Evolutionary conservation across 163 green algal genomes (phyloP).

Genomic region (Chlamydomonas reinhardtii): DNA sequence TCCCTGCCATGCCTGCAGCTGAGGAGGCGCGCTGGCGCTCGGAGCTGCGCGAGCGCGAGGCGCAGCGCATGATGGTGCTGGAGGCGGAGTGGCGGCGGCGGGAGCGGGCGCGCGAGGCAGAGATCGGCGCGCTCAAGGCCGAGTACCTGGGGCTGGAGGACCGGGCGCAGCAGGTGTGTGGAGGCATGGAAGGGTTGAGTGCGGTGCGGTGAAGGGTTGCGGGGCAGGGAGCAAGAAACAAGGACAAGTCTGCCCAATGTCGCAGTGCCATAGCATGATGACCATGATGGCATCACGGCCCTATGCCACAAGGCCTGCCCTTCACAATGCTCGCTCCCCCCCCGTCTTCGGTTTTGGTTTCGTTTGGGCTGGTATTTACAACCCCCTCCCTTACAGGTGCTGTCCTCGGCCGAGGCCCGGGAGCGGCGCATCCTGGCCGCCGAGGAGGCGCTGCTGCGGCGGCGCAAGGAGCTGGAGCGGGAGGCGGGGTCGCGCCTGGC

Average conservation of each 20-base stretch:
- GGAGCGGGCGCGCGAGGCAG: slow-evolving; percentile 70
- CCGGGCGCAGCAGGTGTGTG: slow-evolving; percentile 54
- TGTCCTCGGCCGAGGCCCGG: slow-evolving; percentile 70
- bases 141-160: slow-evolving; percentile 70
- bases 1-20: slow-evolving; percentile 15
- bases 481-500: slow-evolving; percentile 69
- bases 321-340: no score
- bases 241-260: no score
- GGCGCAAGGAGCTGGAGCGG: slow-evolving; percentile 76
- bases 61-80: slow-evolving; percentile 79
- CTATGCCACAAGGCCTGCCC: no score
- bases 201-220: no score
- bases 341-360: no score
- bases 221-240: no score
- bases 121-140: slow-evolving; percentile 62
- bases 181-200: no score
- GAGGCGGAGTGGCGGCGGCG: slow-evolving; percentile 81
- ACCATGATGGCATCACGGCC: no score
- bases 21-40: slow-evolving; percentile 74
- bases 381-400: slow-evolving; percentile 45
- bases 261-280: no score
- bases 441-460: slow-evolving; percentile 73
- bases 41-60: slow-evolving; percentile 75
- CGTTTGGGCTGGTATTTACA: no score
- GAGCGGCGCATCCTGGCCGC: slow-evolving; percentile 74